phyloP scores from a whole-genome alignment of 768 basidiomycete species.

The Heimioporus sp. region DNA sequence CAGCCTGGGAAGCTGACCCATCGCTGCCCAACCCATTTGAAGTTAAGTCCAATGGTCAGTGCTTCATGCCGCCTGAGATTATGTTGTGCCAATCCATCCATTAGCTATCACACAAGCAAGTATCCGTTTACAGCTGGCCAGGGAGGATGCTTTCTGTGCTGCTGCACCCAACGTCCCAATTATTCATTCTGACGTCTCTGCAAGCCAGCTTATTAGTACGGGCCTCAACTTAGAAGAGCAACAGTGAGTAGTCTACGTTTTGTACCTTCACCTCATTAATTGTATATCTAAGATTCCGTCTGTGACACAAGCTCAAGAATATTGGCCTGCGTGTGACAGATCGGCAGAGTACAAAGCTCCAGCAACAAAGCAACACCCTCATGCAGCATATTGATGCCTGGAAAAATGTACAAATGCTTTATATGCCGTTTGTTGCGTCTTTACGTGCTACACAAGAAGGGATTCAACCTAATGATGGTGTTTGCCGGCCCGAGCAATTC shows the following conservation, averaged over 20 bases:
- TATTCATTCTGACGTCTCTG: slow-evolving; percentile 10
- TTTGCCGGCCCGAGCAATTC: no score
- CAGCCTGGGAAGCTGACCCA: background rate
- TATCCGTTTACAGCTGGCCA: slow-evolving; percentile 8
- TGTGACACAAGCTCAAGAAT: background rate
- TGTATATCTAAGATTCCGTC: background rate
- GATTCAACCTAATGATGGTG: no score
- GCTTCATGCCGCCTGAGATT: background rate
- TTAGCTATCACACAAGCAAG: slow-evolving; percentile 8
- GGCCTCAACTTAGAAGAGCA: slow-evolving; percentile 22
- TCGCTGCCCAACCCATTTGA: slow-evolving; percentile 10
- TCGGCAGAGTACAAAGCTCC: no score
- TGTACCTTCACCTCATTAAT: no score
- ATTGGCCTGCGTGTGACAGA: no score
- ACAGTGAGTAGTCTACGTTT: slow-evolving; percentile 12
- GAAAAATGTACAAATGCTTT: no score
- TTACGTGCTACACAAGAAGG: no score
- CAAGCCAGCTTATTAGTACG: no score
- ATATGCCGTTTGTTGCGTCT: no score
- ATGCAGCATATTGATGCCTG: no score
- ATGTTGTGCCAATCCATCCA: no score
- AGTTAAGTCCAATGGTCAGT: background rate
- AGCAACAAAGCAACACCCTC: no score
- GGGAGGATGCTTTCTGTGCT: slow-evolving; percentile 10
- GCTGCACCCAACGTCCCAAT: background rate